phyloP scores from a whole-genome alignment of 2,329 filamentous ascomycete genomes.

The Plenodomus lindquistii region DNA sequence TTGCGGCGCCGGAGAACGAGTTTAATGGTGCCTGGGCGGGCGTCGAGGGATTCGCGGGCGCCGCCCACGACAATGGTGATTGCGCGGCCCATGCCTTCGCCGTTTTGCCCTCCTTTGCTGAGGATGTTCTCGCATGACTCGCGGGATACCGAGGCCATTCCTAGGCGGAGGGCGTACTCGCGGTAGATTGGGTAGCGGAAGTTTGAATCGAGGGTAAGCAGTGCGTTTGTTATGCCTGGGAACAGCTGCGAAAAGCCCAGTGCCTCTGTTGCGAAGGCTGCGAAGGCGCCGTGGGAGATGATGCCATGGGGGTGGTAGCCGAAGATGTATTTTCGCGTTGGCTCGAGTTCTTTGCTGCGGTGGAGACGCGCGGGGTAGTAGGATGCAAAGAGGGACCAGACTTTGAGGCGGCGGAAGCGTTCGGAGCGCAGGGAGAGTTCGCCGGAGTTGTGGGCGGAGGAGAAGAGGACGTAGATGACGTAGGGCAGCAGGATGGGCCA shows the following conservation, averaged over 20 bases:
- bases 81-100: constrained; percentile 87
- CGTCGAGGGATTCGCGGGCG: constrained; percentile 87
- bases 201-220: constrained; percentile 93
- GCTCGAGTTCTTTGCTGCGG: constrained; percentile 76
- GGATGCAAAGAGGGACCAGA: constrained; percentile 88
- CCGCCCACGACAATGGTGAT: constrained; percentile 96
- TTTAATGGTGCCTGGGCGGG: constrained; percentile 74
- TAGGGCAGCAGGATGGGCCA: constrained; percentile 84
- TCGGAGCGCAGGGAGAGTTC: constrained; percentile 74
- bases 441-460: constrained; percentile 75
- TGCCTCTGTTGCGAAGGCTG: constrained; percentile 86
- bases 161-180: constrained; percentile 89
- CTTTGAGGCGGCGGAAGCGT: constrained; percentile 69
- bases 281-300: constrained; percentile 94
- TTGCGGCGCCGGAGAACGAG: constrained; percentile 83
- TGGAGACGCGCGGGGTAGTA: constrained; percentile 92
- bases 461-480: constrained; percentile 80
- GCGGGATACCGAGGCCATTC: constrained; percentile 84
- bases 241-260: constrained; percentile 86
- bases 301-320: constrained; percentile 98
- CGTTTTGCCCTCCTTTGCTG: constrained; percentile 74
- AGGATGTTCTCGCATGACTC: constrained; percentile 90
- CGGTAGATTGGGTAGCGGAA: constrained; percentile 93
- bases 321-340: constrained; percentile 91
- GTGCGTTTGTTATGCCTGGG: constrained; percentile 90